Evolutionary conservation across 2,329 filamentous ascomycete species (phyloP).

Genomic region (Blastomyces emzantsi): DNA sequence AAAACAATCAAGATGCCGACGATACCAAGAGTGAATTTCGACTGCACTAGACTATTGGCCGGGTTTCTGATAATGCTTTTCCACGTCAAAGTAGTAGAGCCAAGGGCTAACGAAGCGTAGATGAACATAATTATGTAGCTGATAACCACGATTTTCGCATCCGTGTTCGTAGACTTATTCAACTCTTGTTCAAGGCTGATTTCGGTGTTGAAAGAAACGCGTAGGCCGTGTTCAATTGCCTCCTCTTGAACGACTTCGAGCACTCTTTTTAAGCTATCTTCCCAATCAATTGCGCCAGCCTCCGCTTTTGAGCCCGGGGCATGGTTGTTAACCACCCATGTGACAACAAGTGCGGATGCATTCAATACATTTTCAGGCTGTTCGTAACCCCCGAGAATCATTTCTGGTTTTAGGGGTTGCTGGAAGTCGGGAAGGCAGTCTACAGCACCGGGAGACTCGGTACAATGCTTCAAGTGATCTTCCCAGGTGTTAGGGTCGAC

Average conservation of each 20-base stretch:
- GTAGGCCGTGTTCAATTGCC: slow-evolving; percentile 65
- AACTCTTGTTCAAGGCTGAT: slow-evolving; percentile 90
- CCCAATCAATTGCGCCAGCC: slow-evolving; percentile 77
- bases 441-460: slow-evolving; percentile 60
- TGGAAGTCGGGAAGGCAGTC: slow-evolving; percentile 80
- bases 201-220: slow-evolving; percentile 91
- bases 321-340: slow-evolving; percentile 90
- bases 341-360: slow-evolving; percentile 72
- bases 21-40: slow-evolving; percentile 92
- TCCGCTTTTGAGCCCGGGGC: slow-evolving; percentile 63
- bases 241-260: slow-evolving; percentile 73
- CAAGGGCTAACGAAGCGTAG: slow-evolving; percentile 86
- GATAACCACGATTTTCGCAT: slow-evolving; percentile 91
- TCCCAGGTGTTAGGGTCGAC: slow-evolving; percentile 62
- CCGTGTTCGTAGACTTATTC: slow-evolving; percentile 96
- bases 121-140: slow-evolving; percentile 99
- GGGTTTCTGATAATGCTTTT: slow-evolving; percentile 73
- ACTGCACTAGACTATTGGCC: slow-evolving; percentile 77
- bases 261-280: slow-evolving; percentile 63
- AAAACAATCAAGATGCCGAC: slow-evolving; percentile 90
- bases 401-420: slow-evolving; percentile 75
- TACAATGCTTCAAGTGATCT: slow-evolving; percentile 61
- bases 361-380: slow-evolving; percentile 56
- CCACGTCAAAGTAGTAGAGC: slow-evolving; percentile 73
- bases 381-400: slow-evolving; percentile 76